Evolutionary conservation across 1,139 yeast species (phyloP), one percentile per base, ranked within the genome.

Genomic region (Sugiyamaella xylanicola): DNA sequence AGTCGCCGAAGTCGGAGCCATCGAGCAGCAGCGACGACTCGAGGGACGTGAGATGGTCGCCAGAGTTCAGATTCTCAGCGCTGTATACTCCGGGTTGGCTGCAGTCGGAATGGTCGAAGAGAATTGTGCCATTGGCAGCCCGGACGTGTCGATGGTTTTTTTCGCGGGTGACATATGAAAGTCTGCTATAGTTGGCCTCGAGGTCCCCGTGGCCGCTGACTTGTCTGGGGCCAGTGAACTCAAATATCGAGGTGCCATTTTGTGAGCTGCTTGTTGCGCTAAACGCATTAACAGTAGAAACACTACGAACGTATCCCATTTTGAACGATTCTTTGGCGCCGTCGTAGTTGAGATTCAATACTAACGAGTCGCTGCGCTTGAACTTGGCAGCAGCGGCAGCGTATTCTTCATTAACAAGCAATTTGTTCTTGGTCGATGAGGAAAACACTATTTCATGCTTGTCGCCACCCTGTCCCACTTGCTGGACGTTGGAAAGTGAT

Each of bases 401-500:
- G 16, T 21, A 19, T 32, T 42, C 41, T 35, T 52, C 58, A 20
- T 58, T 45, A 9, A 61, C 57, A 3, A 21, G 9, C n/a, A 56
- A 51, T n/a, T 20, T 20, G 51, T 57, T 53, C 22, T 40, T 29
- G 13, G 59, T 58, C 9, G 46, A 40, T 11, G 52, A 40, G 1
- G 62, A 47, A 17, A 53, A 39, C 2, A 56, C 63, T 32, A 61
- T 44, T 13, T 55, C 41, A 29, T 59, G 62, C 40, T 51, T 51
- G 19, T 51, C 51, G 15, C 61, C 61, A 4, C 37, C 44, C 15
- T 53, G 32, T 27, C 32, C 22, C 9, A 60, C 54, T 5, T 21
- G 37, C 41, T 57, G 57, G 9, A 56, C 57, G 36, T 57, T 62
- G 40, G 41, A 25, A 39, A 48, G 19, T n/a, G 47, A 16, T 11